A percentile compares a stretch with the other conserved stretches of the same genome.
Evolutionary conservation across 768 basidiomycete species (phyloP).

Genomic region (Lactarius pseudohatsudake): DNA sequence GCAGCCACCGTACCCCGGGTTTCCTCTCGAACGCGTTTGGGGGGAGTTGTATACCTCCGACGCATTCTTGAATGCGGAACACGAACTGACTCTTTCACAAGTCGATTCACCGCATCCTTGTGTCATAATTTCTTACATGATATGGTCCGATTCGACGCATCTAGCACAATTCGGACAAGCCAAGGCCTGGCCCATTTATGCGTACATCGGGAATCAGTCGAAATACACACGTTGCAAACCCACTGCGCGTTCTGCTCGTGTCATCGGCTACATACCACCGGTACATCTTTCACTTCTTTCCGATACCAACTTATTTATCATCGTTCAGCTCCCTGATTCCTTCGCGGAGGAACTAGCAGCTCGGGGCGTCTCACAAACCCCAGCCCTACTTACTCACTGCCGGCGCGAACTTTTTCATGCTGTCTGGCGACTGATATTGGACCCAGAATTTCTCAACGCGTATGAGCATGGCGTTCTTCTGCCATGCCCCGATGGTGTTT

Average conservation of each 20-base stretch:
- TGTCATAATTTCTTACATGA: constrained; percentile 19
- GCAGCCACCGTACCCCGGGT: constrained; percentile 23
- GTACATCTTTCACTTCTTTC: background rate
- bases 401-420: constrained; percentile 33
- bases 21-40: background rate
- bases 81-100: background rate
- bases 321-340: constrained; percentile 21
- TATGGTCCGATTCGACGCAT: constrained; percentile 32
- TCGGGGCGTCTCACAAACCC: background rate
- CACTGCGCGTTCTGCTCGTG: constrained; percentile 23
- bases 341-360: constrained; percentile 23
- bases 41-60: constrained; percentile 2
- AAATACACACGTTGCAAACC: constrained; percentile 28
- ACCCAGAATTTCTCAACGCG: constrained; percentile 30
- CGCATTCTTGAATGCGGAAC: background rate
- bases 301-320: too few species aligned
- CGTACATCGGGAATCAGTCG: constrained; percentile 30
- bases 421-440: constrained; percentile 28
- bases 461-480: constrained; percentile 32
- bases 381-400: constrained; percentile 26
- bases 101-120: constrained; percentile 28
- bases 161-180: constrained; percentile 31
- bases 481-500: constrained; percentile 29
- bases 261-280: constrained; percentile 31
- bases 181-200: constrained; percentile 32